Base-by-base conservation (phyloP, 2,329 filamentous ascomycete genomes). In the Alternaria metachromatica region DNA sequence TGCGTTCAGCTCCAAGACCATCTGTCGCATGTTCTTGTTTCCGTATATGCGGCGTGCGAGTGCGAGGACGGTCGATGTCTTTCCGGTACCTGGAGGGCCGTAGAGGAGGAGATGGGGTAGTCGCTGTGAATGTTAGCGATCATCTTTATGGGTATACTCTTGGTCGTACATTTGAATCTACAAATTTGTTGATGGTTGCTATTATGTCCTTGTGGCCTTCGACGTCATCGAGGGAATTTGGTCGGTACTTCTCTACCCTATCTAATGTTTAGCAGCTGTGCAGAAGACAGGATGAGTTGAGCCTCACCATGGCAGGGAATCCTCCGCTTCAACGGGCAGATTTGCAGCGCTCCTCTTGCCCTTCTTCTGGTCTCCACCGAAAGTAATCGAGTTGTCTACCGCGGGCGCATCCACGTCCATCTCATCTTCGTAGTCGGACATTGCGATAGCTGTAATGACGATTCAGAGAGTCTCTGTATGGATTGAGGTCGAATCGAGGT, bases 171-270 rank as follows among this genome's bases (percentile, higher is more conserved):
- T 99, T 98, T 61, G 92, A 88, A 78, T 98, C 94, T 77, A 99
- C 89, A 75, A 99, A 99, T 80, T 94, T 96, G 86, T 97, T 97
- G 83, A 99, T 97, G 3, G 96, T 99, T 5, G 94, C 90, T 68
- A 99, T 89, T 76, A 99, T 98, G 81, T 99, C 96, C 78, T 97
- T 92, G 81, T 99, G 96, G 20, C 96, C 96, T 4, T 94, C 97
- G 62, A 99, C 96, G 81, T 99, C 96, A 71, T 91, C 89, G 49
- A 99, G 88, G 2, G 92, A 93, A 65, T 90, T 90, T 18, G 96
- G 96, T 57, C 96, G 89, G 82, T 98, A 99, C 77, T 99, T 99
- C 79, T 99, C 96, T 9, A 99, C 94, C 94, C 92, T 94, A 64
- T 2, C 10, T 4, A 6, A 2, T 11, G 5, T 46, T 71, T 20